A percentile compares a stretch with the other conserved stretches of the same genome.
Evolutionary conservation across 768 basidiomycete genomes (phyloP).

Genomic region (Collybiopsis luxurians): DNA sequence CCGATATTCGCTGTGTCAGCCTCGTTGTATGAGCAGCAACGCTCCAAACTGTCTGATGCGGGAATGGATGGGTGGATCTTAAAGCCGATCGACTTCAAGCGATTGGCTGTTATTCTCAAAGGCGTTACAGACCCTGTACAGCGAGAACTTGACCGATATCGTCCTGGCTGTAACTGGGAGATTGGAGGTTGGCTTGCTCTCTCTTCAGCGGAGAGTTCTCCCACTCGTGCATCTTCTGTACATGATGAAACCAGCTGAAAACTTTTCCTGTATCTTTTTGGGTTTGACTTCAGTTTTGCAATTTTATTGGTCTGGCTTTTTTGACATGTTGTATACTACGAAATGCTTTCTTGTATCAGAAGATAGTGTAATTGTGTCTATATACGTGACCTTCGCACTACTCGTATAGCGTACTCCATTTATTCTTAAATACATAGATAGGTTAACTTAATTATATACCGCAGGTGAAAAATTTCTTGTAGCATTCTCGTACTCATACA

Average conservation of each 20-base stretch:
- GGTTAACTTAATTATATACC: no score
- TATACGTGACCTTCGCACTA: neutral
- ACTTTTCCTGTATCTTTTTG: neutral
- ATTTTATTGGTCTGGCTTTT: neutral
- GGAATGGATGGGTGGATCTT: slow-evolving; percentile 83
- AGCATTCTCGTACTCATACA: neutral
- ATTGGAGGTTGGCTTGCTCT: slow-evolving; percentile 54
- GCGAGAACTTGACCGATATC: slow-evolving; percentile 52
- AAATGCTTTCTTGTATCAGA: neutral
- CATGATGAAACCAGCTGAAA: neutral
- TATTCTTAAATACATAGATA: no score
- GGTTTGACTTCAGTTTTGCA: neutral
- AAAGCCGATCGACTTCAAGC: slow-evolving; percentile 78
- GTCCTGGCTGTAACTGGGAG: slow-evolving; percentile 56
- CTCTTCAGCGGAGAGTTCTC: neutral
- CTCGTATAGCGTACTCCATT: neutral
- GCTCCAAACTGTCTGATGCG: slow-evolving; percentile 45
- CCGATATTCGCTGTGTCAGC: slow-evolving; percentile 85
- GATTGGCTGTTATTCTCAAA: slow-evolving; percentile 53
- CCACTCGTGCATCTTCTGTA: neutral
- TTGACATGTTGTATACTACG: no score
- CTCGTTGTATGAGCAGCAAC: slow-evolving; percentile 58
- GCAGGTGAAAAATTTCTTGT: neutral
- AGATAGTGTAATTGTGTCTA: neutral
- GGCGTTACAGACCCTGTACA: slow-evolving; percentile 55